These are phyloP conservation scores for Niebla homalea DNA, from an alignment of 495 filamentous ascomycete genomes.

Conservation along the genomic window DNA sequence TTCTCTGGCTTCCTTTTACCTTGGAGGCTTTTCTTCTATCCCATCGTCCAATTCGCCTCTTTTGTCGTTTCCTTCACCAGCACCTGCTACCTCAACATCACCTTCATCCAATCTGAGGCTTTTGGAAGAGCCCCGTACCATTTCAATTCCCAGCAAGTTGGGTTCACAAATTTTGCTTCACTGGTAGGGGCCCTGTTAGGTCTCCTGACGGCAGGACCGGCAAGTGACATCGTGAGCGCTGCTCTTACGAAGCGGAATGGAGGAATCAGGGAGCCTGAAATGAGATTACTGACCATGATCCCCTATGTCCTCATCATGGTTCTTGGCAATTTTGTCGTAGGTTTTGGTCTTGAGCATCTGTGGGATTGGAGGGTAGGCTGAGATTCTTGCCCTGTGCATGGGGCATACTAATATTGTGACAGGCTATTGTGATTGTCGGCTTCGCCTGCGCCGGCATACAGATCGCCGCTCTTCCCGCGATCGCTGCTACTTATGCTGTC, in stretches of 20 bases:
- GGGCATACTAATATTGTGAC: background rate
- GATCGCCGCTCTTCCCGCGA: conserved; percentile 40
- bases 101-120: conserved; percentile 41
- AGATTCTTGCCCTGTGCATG: background rate
- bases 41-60: conserved; percentile 39
- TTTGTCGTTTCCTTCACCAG: conserved; percentile 37
- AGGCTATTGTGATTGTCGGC: conserved; percentile 34
- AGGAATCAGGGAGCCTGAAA: conserved; percentile 31
- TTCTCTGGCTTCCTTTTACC: conserved; percentile 32
- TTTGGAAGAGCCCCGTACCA: conserved; percentile 40
- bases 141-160: conserved; percentile 31
- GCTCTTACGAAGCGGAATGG: conserved; percentile 31
- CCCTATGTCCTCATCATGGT: conserved; percentile 18
- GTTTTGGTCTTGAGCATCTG: conserved; percentile 22
- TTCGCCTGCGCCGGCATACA: conserved; percentile 41
- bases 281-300: conserved; percentile 24
- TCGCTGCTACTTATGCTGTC: conserved; percentile 33
- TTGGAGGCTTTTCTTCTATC: conserved; percentile 30
- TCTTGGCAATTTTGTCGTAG: conserved; percentile 24
- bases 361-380: conserved; percentile 36
- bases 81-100: conserved; percentile 39
- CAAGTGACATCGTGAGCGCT: conserved; percentile 43
- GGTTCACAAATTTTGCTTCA: conserved; percentile 28
- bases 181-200: conserved; percentile 35
- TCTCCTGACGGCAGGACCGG: conserved; percentile 38